These are phyloP conservation scores for Fraxinus floribunda DNA, from an alignment of 305 asterid species.

Conservation along the genomic window DNA sequence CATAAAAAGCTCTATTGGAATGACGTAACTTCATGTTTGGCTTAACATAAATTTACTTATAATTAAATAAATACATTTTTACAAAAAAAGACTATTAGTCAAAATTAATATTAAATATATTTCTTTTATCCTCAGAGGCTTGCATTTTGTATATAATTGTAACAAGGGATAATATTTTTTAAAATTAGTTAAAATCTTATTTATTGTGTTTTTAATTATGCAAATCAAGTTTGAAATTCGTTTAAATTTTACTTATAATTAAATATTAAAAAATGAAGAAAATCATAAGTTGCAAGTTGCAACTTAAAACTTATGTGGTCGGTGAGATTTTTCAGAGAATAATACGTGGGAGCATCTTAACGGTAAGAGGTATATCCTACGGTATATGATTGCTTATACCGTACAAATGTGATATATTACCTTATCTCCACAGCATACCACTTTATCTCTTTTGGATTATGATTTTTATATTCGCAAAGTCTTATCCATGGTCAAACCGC, in stretches of 20 bases:
- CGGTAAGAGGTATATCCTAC: slow-evolving; percentile 13
- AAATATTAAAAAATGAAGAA: neutral
- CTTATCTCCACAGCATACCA: slow-evolving; percentile 13
- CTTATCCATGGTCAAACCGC: neutral
- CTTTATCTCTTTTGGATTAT: neutral
- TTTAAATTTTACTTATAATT: neutral
- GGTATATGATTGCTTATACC: neutral
- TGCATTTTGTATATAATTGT: no score
- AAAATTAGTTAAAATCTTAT: no score
- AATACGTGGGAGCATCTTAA: neutral
- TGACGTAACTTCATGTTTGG: neutral
- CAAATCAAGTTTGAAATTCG: neutral
- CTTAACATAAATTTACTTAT: neutral
- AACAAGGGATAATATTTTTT: neutral
- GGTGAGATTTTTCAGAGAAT: slow-evolving; percentile 18
- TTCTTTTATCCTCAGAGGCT: no score
- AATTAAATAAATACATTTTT: neutral
- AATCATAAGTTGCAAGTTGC: neutral
- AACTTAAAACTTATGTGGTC: neutral
- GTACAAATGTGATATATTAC: neutral
- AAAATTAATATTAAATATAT: no score
- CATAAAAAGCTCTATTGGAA: neutral
- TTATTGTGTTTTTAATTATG: no score
- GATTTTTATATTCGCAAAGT: neutral
- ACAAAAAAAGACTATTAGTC: neutral